Conservation (phyloP, 768 basidiomycete genomes). For the Leccinum broughii region DNA sequence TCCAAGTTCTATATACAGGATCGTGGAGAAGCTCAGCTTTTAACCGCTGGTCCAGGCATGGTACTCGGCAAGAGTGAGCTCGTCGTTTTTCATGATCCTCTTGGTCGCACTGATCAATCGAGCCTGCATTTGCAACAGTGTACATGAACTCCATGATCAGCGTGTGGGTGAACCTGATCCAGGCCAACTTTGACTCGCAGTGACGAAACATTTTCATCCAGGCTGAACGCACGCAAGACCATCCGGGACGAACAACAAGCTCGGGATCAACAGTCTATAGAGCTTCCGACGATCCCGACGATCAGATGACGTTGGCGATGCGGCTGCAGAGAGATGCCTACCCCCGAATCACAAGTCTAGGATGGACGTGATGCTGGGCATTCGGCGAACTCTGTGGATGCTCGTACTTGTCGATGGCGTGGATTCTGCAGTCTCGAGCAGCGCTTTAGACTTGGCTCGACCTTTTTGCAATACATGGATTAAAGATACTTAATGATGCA, state of each 20-base stretch:
- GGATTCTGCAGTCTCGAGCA: too few relatives aligned
- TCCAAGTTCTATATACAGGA: constrained; percentile 20
- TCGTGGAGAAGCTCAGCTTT: neutral
- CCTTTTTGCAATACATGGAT: neutral
- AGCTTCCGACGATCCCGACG: neutral
- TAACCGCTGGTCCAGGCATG: constrained; percentile 11
- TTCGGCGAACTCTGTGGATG: too few relatives aligned
- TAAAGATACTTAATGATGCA: neutral
- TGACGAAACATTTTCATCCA: neutral
- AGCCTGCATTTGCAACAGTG: too few relatives aligned
- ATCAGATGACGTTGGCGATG: too few relatives aligned
- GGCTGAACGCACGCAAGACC: constrained; percentile 18
- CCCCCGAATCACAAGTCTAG: too few relatives aligned
- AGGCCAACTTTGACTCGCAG: too few relatives aligned
- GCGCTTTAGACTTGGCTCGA: neutral
- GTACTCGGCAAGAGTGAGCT: constrained; percentile 23
- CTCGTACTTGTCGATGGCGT: too few relatives aligned
- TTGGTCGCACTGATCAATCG: neutral
- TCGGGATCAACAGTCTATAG: neutral
- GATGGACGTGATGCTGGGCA: too few relatives aligned
- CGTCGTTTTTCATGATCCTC: neutral
- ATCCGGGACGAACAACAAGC: constrained; percentile 21
- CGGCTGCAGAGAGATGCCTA: too few relatives aligned
- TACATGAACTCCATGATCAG: constrained; percentile 27
- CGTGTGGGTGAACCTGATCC: constrained; percentile 19